Evolutionary conservation across 1,284 basidiomycete species (phyloP).

Genomic region (Neolentinus lepideus): DNA sequence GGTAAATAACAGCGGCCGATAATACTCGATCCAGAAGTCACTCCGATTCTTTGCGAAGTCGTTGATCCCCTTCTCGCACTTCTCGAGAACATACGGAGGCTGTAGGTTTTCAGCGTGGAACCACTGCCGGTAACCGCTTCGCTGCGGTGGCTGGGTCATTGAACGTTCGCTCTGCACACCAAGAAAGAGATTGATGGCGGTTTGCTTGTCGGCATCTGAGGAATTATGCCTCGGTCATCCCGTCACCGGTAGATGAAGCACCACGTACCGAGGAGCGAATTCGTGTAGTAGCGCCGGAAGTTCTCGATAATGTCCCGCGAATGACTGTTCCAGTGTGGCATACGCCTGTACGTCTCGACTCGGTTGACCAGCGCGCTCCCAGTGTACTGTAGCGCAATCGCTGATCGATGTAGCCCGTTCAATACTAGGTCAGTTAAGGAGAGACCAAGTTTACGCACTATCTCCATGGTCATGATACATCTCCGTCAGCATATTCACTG

Average conservation of each 20-base stretch:
- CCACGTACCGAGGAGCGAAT: conserved; percentile 79
- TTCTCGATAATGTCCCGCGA: conserved; percentile 97
- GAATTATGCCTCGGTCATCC: neutral
- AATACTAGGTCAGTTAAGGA: neutral
- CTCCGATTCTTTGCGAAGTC: conserved; percentile 52
- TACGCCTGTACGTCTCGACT: conserved; percentile 93
- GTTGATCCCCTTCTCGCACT: conserved; percentile 46
- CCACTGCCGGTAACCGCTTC: conserved; percentile 77
- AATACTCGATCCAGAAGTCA: conserved; percentile 90
- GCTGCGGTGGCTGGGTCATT: conserved; percentile 36
- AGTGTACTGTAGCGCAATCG: conserved; percentile 94
- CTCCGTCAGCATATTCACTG: conserved; percentile 95
- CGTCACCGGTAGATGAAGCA: too few relatives aligned
- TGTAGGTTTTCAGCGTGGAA: conserved; percentile 68
- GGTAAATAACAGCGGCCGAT: conserved; percentile 80
- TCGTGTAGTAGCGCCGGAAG: conserved; percentile 92
- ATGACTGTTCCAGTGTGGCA: conserved; percentile 97
- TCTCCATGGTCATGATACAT: conserved; percentile 99
- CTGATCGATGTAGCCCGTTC: conserved; percentile 27
- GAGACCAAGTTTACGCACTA: conserved; percentile 42
- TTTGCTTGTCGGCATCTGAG: conserved; percentile 93
- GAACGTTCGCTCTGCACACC: conserved; percentile 66
- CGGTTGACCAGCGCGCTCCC: conserved; percentile 96
- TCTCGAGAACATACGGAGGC: conserved; percentile 48
- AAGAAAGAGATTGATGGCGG: conserved; percentile 95